These are phyloP conservation scores for Tricholoma terreum DNA, from an alignment of 768 basidiomycete species.

Conservation along the genomic window DNA sequence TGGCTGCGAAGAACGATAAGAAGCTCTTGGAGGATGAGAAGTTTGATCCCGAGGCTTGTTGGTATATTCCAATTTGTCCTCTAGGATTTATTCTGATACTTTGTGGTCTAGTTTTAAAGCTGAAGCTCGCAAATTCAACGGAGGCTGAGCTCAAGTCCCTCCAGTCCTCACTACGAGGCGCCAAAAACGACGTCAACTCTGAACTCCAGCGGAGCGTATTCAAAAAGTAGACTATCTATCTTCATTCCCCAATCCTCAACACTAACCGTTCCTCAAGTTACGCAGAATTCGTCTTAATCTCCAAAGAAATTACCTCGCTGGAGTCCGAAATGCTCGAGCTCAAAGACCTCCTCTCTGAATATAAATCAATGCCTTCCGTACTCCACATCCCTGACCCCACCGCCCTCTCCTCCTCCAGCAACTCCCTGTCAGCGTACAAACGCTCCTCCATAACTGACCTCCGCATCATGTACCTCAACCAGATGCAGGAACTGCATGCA, in stretches of 20 bases:
- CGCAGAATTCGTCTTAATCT: constrained; percentile 93
- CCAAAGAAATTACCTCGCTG: constrained; percentile 93
- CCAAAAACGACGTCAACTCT: constrained; percentile 69
- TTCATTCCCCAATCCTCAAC: neutral
- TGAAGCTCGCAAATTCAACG: constrained; percentile 87
- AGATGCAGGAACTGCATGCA: constrained; percentile 87
- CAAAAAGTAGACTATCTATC: constrained; percentile 63
- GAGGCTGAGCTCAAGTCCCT: constrained; percentile 75
- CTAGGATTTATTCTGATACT: constrained; percentile 12
- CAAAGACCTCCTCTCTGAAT: constrained; percentile 90
- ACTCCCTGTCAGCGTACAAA: constrained; percentile 40
- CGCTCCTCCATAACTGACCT: constrained; percentile 97
- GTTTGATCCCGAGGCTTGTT: constrained; percentile 89
- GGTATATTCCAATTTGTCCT: constrained; percentile 27
- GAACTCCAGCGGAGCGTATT: constrained; percentile 92
- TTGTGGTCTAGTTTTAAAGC: constrained; percentile 58
- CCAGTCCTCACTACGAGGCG: constrained; percentile 69
- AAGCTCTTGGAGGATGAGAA: constrained; percentile 68
- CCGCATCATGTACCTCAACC: constrained; percentile 89
- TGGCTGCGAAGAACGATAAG: constrained; percentile 55
- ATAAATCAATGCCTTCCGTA: constrained; percentile 93
- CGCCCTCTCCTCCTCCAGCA: constrained; percentile 47
- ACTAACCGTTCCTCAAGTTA: constrained; percentile 53
- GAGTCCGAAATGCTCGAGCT: constrained; percentile 98
- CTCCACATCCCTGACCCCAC: constrained; percentile 86